Evolutionary conservation across 768 basidiomycete genomes (phyloP).

Genomic region (Amylocystis lapponica): DNA sequence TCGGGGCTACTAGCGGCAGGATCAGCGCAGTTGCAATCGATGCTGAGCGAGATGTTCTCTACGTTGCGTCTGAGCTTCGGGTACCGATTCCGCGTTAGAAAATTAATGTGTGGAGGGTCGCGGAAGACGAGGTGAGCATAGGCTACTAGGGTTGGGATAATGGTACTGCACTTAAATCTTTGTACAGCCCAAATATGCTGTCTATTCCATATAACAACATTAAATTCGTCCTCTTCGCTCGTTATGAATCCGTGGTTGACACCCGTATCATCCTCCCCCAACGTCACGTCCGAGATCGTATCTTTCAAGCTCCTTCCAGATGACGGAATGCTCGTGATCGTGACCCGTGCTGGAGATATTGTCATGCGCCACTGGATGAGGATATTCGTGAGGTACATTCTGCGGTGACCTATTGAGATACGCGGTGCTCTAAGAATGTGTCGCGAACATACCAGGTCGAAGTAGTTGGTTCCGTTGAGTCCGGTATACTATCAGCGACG

Average conservation of each 20-base stretch:
- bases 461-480: constrained; percentile 82
- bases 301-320: constrained; percentile 71
- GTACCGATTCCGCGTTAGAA: constrained; percentile 44
- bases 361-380: constrained; percentile 51
- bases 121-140: constrained; percentile 9
- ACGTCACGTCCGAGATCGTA: constrained; percentile 42
- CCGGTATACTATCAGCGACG: constrained; percentile 72
- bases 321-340: constrained; percentile 53
- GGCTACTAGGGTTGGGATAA: too few species aligned
- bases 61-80: constrained; percentile 48
- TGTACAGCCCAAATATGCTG: not conserved
- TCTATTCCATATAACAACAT: constrained; percentile 1
- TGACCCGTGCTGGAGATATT: constrained; percentile 81
- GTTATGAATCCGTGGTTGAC: constrained; percentile 19
- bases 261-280: not conserved
- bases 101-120: constrained; percentile 51
- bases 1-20: not conserved
- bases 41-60: constrained; percentile 56
- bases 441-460: constrained; percentile 69
- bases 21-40: constrained; percentile 40
- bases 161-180: not conserved
- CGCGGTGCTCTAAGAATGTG: not conserved
- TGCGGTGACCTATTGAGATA: not conserved
- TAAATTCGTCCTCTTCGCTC: constrained; percentile 10
- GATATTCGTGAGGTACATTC: constrained; percentile 38